Base-by-base conservation (phyloP, 352 stramenopile species). In the Pythium angustatum region DNA sequence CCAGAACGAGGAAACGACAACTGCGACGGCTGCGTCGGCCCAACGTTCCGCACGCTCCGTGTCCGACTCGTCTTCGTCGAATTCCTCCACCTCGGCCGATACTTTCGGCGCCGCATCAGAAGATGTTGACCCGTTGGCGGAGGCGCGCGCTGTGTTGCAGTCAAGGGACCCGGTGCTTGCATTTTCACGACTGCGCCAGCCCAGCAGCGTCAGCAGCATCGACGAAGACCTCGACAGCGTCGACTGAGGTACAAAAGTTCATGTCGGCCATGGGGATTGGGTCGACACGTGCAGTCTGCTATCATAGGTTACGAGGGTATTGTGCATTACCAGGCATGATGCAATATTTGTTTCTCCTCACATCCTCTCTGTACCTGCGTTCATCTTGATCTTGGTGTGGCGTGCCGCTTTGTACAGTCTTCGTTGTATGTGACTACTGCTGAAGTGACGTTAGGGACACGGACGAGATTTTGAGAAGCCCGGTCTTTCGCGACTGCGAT, bases 141-240 rank as follows among this genome's bases (percentile, higher is more conserved):
- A 55, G 5, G 33, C 44, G 5, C n/a, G 57, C 28, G 22, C 53
- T 56, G 22, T 50, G 36, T 24, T 57, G n/a, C 50, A 57, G 21
- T 44, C 50, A 3, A 57, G 22, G 21, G 31, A 57, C 22, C 50
- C 50, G 33, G 50, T 57, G 30, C 31, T 30, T 8, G 50, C 33
- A 7, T 55, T 56, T 33, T 40, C 33, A 28, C 64, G 64, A 2
- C 43, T 36, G 5, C 64, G 59, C 48, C 66, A 82, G 47, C 44
- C 41, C 40, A 86, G 75, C 63, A 65, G 45, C 28, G 55, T 58
- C 44, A 77, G 72, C 54, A 82, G 72, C 56, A 51, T 53, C 36
- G 70, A 81, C 30, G 80, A 89, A 64, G 83, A 87, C 24, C 72
- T 92, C 72, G 79, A 92, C 28, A 73, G 81, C 59, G 69, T 92